Evolutionary conservation across 2,329 filamentous ascomycete genomes (phyloP).

Genomic region (Apiospora saccharicola): DNA sequence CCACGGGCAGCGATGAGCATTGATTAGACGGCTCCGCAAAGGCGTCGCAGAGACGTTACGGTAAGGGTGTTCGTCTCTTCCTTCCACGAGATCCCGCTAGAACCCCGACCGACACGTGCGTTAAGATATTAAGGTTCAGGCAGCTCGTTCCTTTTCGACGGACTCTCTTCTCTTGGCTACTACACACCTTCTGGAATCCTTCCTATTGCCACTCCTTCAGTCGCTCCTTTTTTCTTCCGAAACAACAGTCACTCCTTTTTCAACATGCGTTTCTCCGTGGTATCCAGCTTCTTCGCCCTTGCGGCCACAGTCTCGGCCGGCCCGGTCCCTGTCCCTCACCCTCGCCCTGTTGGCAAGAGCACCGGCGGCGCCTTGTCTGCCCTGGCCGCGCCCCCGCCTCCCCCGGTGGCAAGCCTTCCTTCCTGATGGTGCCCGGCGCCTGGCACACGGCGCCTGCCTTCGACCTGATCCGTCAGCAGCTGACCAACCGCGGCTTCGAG

Average conservation of each 20-base stretch:
- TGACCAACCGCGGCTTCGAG: constrained; percentile 26
- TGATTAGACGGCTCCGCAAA: background rate
- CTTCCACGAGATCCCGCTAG: no score
- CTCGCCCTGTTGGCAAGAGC: background rate
- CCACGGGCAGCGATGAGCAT: background rate
- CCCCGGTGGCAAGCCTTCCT: background rate
- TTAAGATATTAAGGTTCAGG: background rate
- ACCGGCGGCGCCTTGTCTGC: background rate
- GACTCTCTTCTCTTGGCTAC: no score
- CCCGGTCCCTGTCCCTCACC: background rate
- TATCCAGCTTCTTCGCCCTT: constrained; percentile 1
- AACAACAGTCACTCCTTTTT: background rate
- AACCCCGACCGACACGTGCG: background rate
- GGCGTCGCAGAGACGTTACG: no score
- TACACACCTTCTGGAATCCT: background rate
- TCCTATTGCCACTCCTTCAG: background rate
- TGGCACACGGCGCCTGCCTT: constrained; percentile 28
- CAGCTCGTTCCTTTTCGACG: background rate
- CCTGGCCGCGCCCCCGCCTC: background rate
- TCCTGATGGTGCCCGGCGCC: constrained; percentile 24
- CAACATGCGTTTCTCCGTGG: background rate
- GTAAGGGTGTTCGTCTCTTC: no score
- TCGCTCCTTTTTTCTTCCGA: no score
- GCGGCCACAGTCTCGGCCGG: background rate
- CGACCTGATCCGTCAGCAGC: constrained; percentile 24